Base-by-base conservation (phyloP, 2,329 filamentous ascomycete species). In the Fusarium graminum region DNA sequence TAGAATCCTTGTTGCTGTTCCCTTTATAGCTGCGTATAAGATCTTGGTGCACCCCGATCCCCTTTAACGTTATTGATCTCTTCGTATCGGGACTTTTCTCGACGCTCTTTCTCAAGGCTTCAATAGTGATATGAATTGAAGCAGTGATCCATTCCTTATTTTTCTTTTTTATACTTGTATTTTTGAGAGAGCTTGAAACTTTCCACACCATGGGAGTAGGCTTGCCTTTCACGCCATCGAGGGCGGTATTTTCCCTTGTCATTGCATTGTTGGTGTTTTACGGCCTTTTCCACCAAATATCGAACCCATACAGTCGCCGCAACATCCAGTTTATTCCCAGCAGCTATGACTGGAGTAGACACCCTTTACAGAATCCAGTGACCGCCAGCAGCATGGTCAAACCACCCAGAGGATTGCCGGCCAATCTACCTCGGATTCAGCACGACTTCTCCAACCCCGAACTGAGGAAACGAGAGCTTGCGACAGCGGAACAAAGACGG, bases 341-440 rank as follows among this genome's bases (percentile, higher is more conserved):
- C 32, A 63, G 54, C 13, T 73, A 73, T 55, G 54, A 68, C 30
- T 73, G 71, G 71, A 51, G 60, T 10, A 60, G 59, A 29, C 63
- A 72, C 12, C 28, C 55, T 4, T 14, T 63, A 7, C 55, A 38
- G 4, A 39, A 71, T 38, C 60, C 60, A 9, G 51, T 71, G 29
- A 38, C 56, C 26, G 34, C 43, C 3, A 44, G 50, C 16, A 57
- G 49, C 39, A 59, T 68, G 58, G 59, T 40, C 16, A 51, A 42
- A 10, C 65, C 63, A 0, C 71, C 71, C 0, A 52, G 46, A 2
- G 69, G 71, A 10, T 36, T 50, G 1, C 58, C 68, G 4, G 32
- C 7, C 43, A 38, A 57, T 8, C 19, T 73, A 8, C 71, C 71
- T 7, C 34, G 59, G 6, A 70, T 73, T 11, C 71, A 73, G 16